phyloP scores from a whole-genome alignment of 2,329 filamentous ascomycete genomes.

The Drechslera avenae region DNA sequence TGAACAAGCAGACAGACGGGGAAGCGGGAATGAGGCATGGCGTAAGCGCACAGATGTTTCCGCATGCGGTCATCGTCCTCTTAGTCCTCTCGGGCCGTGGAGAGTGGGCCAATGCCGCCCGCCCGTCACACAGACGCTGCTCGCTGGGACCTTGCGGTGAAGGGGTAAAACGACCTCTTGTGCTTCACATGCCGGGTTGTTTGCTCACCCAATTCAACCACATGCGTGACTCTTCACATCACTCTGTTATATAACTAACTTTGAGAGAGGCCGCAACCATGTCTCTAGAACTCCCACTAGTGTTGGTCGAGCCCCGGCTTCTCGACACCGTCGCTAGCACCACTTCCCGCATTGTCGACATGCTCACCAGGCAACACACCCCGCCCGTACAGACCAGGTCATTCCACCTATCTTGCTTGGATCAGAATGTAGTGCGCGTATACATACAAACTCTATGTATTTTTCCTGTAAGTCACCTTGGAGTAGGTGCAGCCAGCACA shows the following conservation, averaged over 20 bases:
- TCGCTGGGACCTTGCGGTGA: conserved; percentile 37
- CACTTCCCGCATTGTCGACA: conserved; percentile 22
- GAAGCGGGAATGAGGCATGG: conserved; percentile 23
- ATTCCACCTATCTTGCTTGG: conserved; percentile 38
- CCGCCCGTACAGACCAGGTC: conserved; percentile 24
- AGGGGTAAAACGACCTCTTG: conserved; percentile 36
- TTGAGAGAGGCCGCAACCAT: conserved; percentile 23
- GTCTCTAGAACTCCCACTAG: conserved; percentile 26
- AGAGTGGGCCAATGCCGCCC: conserved; percentile 30
- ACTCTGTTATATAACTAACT: conserved; percentile 27
- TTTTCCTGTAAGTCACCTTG: conserved; percentile 31
- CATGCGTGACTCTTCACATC: conserved; percentile 26
- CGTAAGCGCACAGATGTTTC: conserved; percentile 19
- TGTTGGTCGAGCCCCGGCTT: conserved; percentile 23
- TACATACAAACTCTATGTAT: conserved; percentile 40
- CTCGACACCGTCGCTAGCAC: conserved; percentile 23
- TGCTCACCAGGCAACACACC: conserved; percentile 34
- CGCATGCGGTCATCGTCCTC: conserved; percentile 13
- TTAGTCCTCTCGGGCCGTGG: conserved; percentile 33
- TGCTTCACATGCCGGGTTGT: conserved; percentile 29
- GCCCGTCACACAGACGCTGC: conserved; percentile 33
- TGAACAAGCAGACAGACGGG: conserved; percentile 29
- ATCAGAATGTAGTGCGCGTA: conserved; percentile 41
- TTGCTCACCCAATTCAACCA: conserved; percentile 27
- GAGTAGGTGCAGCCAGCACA: background rate